Conservation (phyloP, 176 grass and related monocot species). For the Aegilops longissima region DNA sequence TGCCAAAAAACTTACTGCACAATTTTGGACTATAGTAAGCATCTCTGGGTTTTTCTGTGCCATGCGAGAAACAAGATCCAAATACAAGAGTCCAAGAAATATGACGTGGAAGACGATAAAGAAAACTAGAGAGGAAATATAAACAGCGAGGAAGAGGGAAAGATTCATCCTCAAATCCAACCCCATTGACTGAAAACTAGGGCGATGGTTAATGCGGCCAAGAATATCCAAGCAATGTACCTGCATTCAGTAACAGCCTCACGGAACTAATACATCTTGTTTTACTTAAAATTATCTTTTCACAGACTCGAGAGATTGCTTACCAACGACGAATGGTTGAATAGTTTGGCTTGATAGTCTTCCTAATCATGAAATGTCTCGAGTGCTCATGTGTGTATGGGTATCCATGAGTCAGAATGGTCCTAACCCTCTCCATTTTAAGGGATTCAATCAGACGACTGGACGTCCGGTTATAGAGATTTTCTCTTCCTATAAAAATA, state of each 20-base stretch:
- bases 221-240: slow-evolving; percentile 95
- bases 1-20: slow-evolving; percentile 61
- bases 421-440: slow-evolving; percentile 81
- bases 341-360: slow-evolving; percentile 86
- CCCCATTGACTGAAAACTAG: slow-evolving; percentile 99
- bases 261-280: slow-evolving; percentile 20
- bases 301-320: slow-evolving; percentile 8
- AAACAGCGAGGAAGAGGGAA: slow-evolving; percentile 83
- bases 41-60: slow-evolving; percentile 81
- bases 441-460: slow-evolving; percentile 69
- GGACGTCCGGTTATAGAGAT: neutral
- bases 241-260: slow-evolving; percentile 43
- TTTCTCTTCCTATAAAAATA: slow-evolving; percentile 41
- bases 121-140: slow-evolving; percentile 80
- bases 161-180: slow-evolving; percentile 97
- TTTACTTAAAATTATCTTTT: neutral
- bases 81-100: slow-evolving; percentile 90
- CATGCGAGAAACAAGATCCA: slow-evolving; percentile 85
- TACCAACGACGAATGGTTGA: slow-evolving; percentile 95
- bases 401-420: slow-evolving; percentile 74
- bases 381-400: slow-evolving; percentile 83
- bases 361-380: slow-evolving; percentile 84
- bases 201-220: slow-evolving; percentile 88
- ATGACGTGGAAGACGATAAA: slow-evolving; percentile 82
- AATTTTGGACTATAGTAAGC: slow-evolving; percentile 89